A percentile compares a stretch with the other conserved stretches of the same genome.
These are phyloP conservation scores for Exophiala sp. DNA, from an alignment of 2,329 filamentous ascomycete genomes.

Conservation along the genomic window DNA sequence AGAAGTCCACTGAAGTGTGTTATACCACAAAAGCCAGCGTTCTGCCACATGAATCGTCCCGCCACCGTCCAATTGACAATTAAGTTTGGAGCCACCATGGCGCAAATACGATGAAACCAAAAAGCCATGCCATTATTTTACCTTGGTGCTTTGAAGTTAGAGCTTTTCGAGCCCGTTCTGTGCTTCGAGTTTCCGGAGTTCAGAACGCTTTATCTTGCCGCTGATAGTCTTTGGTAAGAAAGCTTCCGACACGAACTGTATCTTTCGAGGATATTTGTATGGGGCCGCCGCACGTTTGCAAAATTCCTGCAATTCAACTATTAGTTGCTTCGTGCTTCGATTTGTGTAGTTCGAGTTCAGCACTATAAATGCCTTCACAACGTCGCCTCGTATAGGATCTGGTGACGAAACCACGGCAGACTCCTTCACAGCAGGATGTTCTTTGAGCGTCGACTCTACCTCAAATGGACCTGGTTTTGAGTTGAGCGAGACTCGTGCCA, in stretches of 20 bases:
- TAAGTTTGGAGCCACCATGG: no score
- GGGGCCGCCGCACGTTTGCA: slow-evolving; percentile 39
- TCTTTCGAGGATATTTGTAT: slow-evolving; percentile 40
- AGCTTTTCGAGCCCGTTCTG: no score
- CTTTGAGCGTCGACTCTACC: slow-evolving; percentile 40
- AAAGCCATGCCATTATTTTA: no score
- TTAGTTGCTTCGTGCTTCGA: slow-evolving; percentile 18
- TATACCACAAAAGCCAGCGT: no score
- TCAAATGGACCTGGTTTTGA: slow-evolving; percentile 35
- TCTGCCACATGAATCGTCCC: no score
- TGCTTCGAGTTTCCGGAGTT: no score
- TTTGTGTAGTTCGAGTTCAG: slow-evolving; percentile 21
- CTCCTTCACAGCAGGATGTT: slow-evolving; percentile 38
- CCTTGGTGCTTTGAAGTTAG: no score
- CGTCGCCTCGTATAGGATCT: slow-evolving; percentile 35
- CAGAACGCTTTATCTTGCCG: slow-evolving; percentile 28
- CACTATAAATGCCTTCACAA: slow-evolving; percentile 40
- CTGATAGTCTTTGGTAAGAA: slow-evolving; percentile 40
- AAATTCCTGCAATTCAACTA: slow-evolving; percentile 37
- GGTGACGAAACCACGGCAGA: slow-evolving; percentile 39
- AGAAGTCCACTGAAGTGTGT: no score
- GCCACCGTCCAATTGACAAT: no score
- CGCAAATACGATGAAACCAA: no score
- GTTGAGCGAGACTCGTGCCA: not conserved
- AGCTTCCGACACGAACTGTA: slow-evolving; percentile 36